phyloP scores from a whole-genome alignment of 495 filamentous ascomycete genomes.

The Cercophora samala region DNA sequence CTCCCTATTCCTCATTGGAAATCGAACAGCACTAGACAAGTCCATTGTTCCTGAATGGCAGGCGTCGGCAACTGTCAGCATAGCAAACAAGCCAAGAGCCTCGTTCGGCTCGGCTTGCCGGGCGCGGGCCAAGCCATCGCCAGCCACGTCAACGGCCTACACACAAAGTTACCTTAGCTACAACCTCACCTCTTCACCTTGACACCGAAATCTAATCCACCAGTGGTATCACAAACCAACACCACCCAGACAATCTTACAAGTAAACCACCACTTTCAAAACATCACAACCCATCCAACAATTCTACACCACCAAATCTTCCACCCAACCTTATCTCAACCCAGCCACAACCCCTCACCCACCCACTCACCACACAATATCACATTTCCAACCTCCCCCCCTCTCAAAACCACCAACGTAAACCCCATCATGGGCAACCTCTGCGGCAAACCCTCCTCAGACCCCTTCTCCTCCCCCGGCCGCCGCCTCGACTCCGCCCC shows the following conservation, averaged over 20 bases:
- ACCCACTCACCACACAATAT: not conserved
- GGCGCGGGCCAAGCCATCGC: not conserved
- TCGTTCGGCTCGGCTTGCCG: not conserved
- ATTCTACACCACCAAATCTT: not conserved
- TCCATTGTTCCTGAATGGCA: not conserved
- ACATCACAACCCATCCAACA: no score
- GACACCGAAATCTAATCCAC: not conserved
- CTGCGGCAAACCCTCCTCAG: conserved; percentile 63
- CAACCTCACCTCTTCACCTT: not conserved
- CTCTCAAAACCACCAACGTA: no score
- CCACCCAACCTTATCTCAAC: not conserved
- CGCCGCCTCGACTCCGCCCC: conserved; percentile 55
- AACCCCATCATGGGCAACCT: conserved; percentile 63
- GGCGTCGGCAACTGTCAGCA: not conserved
- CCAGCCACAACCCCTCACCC: not conserved
- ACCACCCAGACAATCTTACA: not conserved
- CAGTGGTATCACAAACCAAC: not conserved
- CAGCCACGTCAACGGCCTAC: not conserved
- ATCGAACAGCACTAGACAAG: not conserved
- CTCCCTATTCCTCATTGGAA: not conserved
- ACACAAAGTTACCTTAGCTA: not conserved
- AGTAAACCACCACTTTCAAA: not conserved
- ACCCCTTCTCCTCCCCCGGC: conserved; percentile 59
- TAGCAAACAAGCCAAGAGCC: not conserved
- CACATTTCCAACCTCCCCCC: no score